Percentiles rank a stretch among this genome's conserved stretches.
Conservation (phyloP, 257 asterid genomes). For the Nemophila menziesii region DNA sequence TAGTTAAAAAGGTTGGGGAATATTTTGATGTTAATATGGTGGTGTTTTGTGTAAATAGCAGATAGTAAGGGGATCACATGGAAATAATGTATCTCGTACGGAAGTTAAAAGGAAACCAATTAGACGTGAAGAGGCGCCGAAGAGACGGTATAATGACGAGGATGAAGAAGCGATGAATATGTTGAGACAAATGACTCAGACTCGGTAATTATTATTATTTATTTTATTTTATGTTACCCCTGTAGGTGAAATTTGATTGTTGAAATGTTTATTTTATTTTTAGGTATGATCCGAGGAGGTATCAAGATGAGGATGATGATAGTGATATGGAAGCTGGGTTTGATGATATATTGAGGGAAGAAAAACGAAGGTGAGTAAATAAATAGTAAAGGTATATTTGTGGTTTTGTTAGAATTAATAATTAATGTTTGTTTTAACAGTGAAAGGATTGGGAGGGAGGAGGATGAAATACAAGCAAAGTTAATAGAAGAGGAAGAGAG, state of each 20-base stretch:
- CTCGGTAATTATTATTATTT: constrained; percentile 28
- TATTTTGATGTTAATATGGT: not conserved
- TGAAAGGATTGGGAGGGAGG: constrained; percentile 43
- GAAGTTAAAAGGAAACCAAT: constrained; percentile 30
- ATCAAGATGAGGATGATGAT: constrained; percentile 46
- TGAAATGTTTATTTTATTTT: no score
- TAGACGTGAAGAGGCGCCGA: constrained; percentile 14
- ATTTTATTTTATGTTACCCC: not conserved
- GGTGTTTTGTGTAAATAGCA: constrained; percentile 16
- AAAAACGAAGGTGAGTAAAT: constrained; percentile 53
- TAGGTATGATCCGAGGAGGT: constrained; percentile 62
- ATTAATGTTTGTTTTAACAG: constrained; percentile 25
- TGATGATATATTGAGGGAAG: constrained; percentile 58
- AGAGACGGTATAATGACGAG: constrained; percentile 33
- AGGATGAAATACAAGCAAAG: constrained; percentile 67
- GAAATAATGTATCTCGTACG: constrained; percentile 23
- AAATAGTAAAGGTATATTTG: not conserved
- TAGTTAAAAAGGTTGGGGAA: not conserved
- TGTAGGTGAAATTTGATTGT: no score
- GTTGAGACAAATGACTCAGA: constrained; percentile 60
- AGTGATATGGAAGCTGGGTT: constrained; percentile 81
- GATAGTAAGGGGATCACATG: constrained; percentile 35
- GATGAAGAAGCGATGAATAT: constrained; percentile 23
- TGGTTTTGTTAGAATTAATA: not conserved
- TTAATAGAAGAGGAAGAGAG: constrained; percentile 68